Percentiles rank a stretch among this genome's conserved stretches.
These are phyloP conservation scores for Artemisia annua DNA, from an alignment of 129 eudicot genomes.

Conservation along the genomic window DNA sequence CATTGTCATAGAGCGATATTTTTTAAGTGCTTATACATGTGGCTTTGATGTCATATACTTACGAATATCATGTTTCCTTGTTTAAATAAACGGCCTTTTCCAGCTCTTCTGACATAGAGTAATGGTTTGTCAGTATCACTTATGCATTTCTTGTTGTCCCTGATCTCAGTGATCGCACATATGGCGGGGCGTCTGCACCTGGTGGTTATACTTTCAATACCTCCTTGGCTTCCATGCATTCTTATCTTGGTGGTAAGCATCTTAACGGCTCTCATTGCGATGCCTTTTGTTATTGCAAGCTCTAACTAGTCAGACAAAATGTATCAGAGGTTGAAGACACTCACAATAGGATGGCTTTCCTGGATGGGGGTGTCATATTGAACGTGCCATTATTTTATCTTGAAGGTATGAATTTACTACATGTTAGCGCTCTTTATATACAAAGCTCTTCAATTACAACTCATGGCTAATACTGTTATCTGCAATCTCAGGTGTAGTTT, in stretches of 20 bases:
- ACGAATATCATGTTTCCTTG: background rate
- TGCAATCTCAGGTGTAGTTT: conserved; percentile 70
- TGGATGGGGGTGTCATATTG: conserved; percentile 77
- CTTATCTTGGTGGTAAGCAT: conserved; percentile 91
- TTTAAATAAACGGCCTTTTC: background rate
- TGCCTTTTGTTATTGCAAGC: background rate
- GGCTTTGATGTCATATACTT: background rate
- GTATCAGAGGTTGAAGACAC: conserved; percentile 85
- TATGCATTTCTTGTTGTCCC: conserved; percentile 15
- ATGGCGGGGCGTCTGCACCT: conserved; percentile 48
- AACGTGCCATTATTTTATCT: conserved; percentile 74
- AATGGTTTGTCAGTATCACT: background rate
- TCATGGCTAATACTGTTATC: background rate
- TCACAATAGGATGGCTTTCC: conserved; percentile 67
- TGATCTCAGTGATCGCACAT: conserved; percentile 42
- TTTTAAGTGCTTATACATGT: background rate
- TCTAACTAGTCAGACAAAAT: conserved; percentile 28
- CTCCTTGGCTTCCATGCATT: conserved; percentile 74
- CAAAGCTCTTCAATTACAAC: conserved; percentile 1
- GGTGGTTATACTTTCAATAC: conserved; percentile 62
- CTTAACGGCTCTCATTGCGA: background rate
- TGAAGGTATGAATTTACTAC: conserved; percentile 59
- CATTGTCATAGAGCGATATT: background rate
- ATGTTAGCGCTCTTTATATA: background rate
- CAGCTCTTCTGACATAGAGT: background rate